Percentiles rank a stretch among this genome's conserved stretches.
phyloP scores from a whole-genome alignment of 108 stramenopile genomes.

The Seminavis robusta region DNA sequence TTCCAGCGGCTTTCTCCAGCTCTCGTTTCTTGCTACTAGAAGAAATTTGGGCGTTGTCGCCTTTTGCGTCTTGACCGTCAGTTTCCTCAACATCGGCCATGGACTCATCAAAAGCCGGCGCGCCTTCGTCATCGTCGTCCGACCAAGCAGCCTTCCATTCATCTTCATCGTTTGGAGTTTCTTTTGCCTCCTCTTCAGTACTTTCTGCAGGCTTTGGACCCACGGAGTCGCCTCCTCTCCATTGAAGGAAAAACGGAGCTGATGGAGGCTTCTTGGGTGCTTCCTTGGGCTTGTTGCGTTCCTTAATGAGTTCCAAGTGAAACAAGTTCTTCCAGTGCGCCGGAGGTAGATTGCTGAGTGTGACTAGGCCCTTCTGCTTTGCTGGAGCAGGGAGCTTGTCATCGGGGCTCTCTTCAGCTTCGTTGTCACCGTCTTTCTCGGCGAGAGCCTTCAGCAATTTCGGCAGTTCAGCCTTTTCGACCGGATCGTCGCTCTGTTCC shows the following conservation, averaged over 20 bases:
- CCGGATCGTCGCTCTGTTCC: slow-evolving; percentile 30
- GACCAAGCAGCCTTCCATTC: slow-evolving; percentile 85
- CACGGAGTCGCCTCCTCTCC: slow-evolving; percentile 47
- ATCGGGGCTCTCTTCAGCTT: slow-evolving; percentile 4
- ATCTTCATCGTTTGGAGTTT: slow-evolving; percentile 41
- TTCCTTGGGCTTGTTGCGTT: slow-evolving; percentile 91
- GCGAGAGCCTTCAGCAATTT: slow-evolving; percentile 16
- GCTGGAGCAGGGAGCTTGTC: slow-evolving; percentile 32
- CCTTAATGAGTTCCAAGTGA: slow-evolving; percentile 93
- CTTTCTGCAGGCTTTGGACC: slow-evolving; percentile 30
- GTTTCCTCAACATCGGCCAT: slow-evolving; percentile 2
- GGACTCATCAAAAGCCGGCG: too few relatives aligned
- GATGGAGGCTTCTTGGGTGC: slow-evolving; percentile 90
- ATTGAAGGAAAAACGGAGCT: slow-evolving; percentile 97
- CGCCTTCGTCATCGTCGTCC: slow-evolving; percentile 69
- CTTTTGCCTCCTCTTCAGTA: slow-evolving; percentile 11
- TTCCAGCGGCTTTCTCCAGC: slow-evolving; percentile 10
- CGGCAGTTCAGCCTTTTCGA: slow-evolving; percentile 30
- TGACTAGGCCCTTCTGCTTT: slow-evolving; percentile 75
- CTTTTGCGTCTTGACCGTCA: slow-evolving; percentile 34
- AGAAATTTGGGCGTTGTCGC: slow-evolving; percentile 9
- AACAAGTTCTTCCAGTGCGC: slow-evolving; percentile 97
- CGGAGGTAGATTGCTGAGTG: slow-evolving; percentile 85
- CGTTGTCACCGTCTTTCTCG: neutral
- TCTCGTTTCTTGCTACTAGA: slow-evolving; percentile 7